Evolutionary conservation across 1,284 basidiomycete genomes (phyloP).

Genomic region (Inonotus obliquus): DNA sequence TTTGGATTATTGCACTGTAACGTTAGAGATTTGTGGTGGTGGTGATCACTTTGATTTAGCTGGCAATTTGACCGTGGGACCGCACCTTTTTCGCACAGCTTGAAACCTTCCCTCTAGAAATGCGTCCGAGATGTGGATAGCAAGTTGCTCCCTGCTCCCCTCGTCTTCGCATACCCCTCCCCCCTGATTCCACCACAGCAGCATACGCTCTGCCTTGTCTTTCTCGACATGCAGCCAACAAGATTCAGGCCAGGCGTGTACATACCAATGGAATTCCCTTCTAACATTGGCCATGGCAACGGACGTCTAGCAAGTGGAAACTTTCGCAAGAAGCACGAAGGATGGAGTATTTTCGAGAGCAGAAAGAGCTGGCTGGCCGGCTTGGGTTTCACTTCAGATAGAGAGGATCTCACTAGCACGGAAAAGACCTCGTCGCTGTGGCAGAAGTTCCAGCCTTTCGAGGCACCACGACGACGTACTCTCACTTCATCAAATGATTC

Average conservation of each 20-base stretch:
- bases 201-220: neutral
- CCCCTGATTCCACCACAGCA: neutral
- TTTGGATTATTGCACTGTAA: no score
- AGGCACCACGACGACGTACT: constrained; percentile 12
- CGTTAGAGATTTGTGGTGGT: no score
- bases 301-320: neutral
- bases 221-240: neutral
- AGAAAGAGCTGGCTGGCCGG: constrained; percentile 18
- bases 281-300: constrained; percentile 3
- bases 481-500: constrained; percentile 18
- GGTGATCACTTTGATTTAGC: no score
- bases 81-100: neutral
- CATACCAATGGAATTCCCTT: neutral
- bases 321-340: constrained; percentile 1
- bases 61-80: neutral
- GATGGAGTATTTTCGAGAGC: constrained; percentile 14
- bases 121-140: neutral
- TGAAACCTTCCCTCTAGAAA: no score
- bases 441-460: constrained; percentile 17
- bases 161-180: neutral
- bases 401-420: constrained; percentile 4
- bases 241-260: neutral
- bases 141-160: neutral
- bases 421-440: constrained; percentile 15
- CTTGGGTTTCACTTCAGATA: neutral